A percentile compares a stretch with the other conserved stretches of the same genome.
Evolutionary conservation across 1,284 basidiomycete genomes (phyloP).

Genomic region (Cryptococcus jaspeensis): DNA sequence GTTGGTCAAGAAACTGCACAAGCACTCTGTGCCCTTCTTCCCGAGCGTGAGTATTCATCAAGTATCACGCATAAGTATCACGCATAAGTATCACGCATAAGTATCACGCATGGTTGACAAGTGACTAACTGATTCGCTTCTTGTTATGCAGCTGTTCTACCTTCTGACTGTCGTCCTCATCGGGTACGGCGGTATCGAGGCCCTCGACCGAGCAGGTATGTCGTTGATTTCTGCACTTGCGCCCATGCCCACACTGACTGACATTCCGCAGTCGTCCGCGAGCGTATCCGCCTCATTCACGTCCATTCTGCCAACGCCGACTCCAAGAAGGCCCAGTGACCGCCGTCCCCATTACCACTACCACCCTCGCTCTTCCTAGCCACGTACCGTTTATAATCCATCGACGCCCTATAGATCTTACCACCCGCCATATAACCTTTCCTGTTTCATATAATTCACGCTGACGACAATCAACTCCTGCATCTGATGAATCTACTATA

Average conservation of each 20-base stretch:
- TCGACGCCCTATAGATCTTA: neutral
- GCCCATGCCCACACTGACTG: neutral
- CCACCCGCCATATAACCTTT: neutral
- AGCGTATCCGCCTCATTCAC: constrained; percentile 10
- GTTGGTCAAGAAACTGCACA: constrained; percentile 9
- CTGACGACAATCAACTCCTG: neutral
- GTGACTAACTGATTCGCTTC: too few species aligned
- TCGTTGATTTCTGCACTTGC: neutral
- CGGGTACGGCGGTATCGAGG: constrained; percentile 37
- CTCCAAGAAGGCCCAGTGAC: constrained; percentile 10
- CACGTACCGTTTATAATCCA: too few species aligned
- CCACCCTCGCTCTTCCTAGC: too few species aligned
- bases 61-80: too few species aligned
- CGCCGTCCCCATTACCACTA: neutral
- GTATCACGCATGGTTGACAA: too few species aligned
- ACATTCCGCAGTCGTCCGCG: constrained; percentile 7
- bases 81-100: too few species aligned
- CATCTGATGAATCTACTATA: neutral
- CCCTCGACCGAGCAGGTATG: constrained; percentile 40
- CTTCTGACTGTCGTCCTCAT: constrained; percentile 26
- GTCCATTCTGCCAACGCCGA: neutral
- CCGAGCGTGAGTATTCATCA: constrained; percentile 15
- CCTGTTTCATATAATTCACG: neutral
- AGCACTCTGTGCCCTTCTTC: constrained; percentile 17
- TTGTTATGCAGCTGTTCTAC: constrained; percentile 24